Percentiles rank a stretch among this genome's conserved stretches.
Evolutionary conservation across 202 grass and related monocot species (phyloP).

Genomic region (Saccharum hybrid): DNA sequence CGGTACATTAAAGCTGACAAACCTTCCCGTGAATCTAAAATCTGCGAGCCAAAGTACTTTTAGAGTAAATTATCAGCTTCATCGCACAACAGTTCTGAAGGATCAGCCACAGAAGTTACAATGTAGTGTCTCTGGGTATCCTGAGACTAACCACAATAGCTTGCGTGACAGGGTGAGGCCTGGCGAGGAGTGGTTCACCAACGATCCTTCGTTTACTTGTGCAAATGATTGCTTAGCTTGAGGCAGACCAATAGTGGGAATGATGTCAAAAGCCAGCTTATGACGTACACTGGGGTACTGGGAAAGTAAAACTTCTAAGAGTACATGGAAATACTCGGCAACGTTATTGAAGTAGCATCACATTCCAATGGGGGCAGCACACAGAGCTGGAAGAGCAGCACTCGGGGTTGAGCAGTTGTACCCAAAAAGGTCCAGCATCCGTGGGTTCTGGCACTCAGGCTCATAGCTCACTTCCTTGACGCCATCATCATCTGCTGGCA

Average conservation of each 20-base stretch:
- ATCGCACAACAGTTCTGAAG: not conserved
- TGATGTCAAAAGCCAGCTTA: constrained; percentile 37
- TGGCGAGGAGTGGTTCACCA: constrained; percentile 4
- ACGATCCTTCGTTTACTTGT: not conserved
- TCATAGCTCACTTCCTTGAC: constrained; percentile 58
- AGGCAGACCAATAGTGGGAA: constrained; percentile 34
- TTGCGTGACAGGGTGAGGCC: not conserved
- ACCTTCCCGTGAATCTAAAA: constrained; percentile 16
- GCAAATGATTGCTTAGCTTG: constrained; percentile 14
- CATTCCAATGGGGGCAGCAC: constrained; percentile 69
- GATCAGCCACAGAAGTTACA: constrained; percentile 4
- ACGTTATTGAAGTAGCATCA: constrained; percentile 52
- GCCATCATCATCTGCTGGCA: constrained; percentile 53
- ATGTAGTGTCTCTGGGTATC: constrained; percentile 25
- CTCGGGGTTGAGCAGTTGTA: constrained; percentile 51
- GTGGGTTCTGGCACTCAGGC: constrained; percentile 51
- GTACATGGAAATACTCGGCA: constrained; percentile 24
- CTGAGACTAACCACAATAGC: constrained; percentile 13
- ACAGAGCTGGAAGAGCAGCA: constrained; percentile 70
- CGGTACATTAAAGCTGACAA: constrained; percentile 11
- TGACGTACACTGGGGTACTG: constrained; percentile 12
- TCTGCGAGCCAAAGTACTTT: not conserved
- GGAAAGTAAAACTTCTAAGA: constrained; percentile 33
- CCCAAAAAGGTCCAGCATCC: constrained; percentile 68
- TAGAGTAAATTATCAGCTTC: not conserved